phyloP scores from a whole-genome alignment of 1,284 basidiomycete genomes.

The Microstroma glucosiphilum region DNA sequence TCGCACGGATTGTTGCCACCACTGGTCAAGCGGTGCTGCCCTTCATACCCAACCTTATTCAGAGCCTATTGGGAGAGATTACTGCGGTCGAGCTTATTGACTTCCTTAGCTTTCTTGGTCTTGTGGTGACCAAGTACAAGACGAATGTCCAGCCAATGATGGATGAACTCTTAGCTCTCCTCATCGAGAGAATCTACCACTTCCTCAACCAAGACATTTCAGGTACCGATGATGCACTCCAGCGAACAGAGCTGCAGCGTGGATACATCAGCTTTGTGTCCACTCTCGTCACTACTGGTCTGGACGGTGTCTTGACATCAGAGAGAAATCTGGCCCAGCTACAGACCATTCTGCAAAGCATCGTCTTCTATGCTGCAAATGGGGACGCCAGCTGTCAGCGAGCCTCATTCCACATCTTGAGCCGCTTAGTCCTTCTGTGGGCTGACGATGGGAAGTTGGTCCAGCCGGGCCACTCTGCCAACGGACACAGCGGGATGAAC shows the following conservation, averaged over 20 bases:
- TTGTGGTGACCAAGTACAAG: slow-evolving; percentile 86
- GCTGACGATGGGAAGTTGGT: slow-evolving; percentile 19
- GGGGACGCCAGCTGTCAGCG: slow-evolving; percentile 60
- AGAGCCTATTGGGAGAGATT: slow-evolving; percentile 79
- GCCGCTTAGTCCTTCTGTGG: slow-evolving; percentile 68
- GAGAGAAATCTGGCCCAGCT: slow-evolving; percentile 75
- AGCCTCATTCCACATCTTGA: slow-evolving; percentile 69
- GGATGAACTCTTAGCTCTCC: slow-evolving; percentile 80
- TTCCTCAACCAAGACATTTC: slow-evolving; percentile 74
- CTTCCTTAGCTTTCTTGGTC: slow-evolving; percentile 86
- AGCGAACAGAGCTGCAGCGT: slow-evolving; percentile 78
- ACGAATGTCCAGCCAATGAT: slow-evolving; percentile 77
- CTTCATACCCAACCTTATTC: slow-evolving; percentile 78
- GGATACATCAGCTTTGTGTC: slow-evolving; percentile 80
- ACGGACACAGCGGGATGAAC: slow-evolving; percentile 52
- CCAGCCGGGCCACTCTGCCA: slow-evolving; percentile 25
- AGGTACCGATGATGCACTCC: slow-evolving; percentile 83
- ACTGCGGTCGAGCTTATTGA: slow-evolving; percentile 88
- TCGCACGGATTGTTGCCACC: slow-evolving; percentile 83
- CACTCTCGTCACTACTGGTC: slow-evolving; percentile 66
- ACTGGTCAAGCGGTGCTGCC: slow-evolving; percentile 69
- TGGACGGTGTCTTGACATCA: slow-evolving; percentile 79
- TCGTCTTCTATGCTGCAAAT: slow-evolving; percentile 55
- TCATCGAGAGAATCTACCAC: slow-evolving; percentile 74
- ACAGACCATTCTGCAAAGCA: slow-evolving; percentile 66